These are phyloP conservation scores for Articulospora tetracladia DNA, from an alignment of 495 filamentous ascomycete genomes.

Conservation along the genomic window DNA sequence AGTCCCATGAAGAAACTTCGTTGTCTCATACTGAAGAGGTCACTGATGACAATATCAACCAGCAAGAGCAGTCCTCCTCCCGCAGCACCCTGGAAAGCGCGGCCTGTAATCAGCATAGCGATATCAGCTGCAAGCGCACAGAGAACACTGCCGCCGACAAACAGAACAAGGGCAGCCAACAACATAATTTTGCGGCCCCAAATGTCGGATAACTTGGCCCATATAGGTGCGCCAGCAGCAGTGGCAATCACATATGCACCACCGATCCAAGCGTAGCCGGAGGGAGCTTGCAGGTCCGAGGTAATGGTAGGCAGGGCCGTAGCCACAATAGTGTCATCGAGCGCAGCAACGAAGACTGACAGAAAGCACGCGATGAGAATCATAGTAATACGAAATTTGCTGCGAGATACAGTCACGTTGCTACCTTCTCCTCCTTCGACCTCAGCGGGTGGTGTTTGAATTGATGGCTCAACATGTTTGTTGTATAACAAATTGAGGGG, in stretches of 20 bases:
- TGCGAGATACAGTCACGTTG: no score
- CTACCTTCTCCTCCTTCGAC: no score
- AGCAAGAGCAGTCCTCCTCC: conserved; percentile 71
- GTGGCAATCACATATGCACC: conserved; percentile 53
- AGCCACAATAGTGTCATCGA: conserved; percentile 47
- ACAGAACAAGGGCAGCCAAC: conserved; percentile 59
- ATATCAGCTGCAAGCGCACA: conserved; percentile 62
- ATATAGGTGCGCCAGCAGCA: conserved; percentile 38
- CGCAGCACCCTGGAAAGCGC: conserved; percentile 72
- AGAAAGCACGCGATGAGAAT: no score
- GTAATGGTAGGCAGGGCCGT: conserved; percentile 58
- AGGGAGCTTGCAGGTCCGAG: conserved; percentile 50
- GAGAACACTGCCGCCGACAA: conserved; percentile 62
- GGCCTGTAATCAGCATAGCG: conserved; percentile 65
- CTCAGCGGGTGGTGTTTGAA: no score
- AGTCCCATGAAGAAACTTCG: neutral
- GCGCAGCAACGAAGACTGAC: neutral
- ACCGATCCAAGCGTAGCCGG: conserved; percentile 65
- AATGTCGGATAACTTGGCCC: conserved; percentile 57
- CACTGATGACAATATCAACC: conserved; percentile 70
- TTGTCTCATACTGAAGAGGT: conserved; percentile 44
- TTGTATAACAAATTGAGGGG: no score
- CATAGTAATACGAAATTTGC: no score
- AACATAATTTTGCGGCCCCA: conserved; percentile 75
- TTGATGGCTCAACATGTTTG: no score